Evolutionary conservation across 208 protist genomes (phyloP), one percentile per base, ranked within the genome.

Genomic region (Trypanosoma conorhini): DNA sequence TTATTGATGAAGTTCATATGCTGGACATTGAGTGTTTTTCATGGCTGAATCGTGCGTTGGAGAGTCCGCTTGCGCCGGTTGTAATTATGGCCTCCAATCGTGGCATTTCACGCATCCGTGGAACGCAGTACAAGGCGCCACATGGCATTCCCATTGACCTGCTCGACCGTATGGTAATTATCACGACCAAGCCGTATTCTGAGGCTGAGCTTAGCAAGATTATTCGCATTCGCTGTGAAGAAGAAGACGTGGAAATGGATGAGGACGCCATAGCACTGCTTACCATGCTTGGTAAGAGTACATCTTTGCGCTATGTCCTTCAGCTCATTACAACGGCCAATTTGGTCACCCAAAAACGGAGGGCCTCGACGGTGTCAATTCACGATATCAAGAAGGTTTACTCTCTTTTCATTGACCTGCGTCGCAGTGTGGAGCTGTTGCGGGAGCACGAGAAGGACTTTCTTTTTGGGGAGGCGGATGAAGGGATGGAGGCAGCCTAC

Each of bases 11-110:
- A 78, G 98, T 99, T 19, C 99, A 99, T 88, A 99, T 99, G 99
- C 92, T 99, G 9, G 99, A 99, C 76, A 99, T 99, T 58, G 99
- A 99, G 79, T 99, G 99, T 87, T 99, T 99, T 83, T 99, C 98
- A 22, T 99, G 99, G 92, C 87, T 99, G 30, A 99, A 99, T 85
- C 89, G 99, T 60, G 99, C 99, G 0, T 81, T 99, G 0, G 99
- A 99, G 88, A 96, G 85, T 62, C 94, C 98, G 21, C 85, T 99
- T 64, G 95, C 99, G 7, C 99, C 99, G 1, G 97, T 99, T 33
- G 85, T 99, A 22, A 97, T 99, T 59, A 96, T 99, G 74, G 99
- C 99, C 12, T 99, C 99, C 3, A 99, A 99, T 86, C 81, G 99
- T 40, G 95, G 99, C 67, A 99, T 99, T 70, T 99, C 98, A 2